Base-by-base conservation (phyloP, 495 filamentous ascomycete genomes). In the Penicillium maclennaniae region DNA sequence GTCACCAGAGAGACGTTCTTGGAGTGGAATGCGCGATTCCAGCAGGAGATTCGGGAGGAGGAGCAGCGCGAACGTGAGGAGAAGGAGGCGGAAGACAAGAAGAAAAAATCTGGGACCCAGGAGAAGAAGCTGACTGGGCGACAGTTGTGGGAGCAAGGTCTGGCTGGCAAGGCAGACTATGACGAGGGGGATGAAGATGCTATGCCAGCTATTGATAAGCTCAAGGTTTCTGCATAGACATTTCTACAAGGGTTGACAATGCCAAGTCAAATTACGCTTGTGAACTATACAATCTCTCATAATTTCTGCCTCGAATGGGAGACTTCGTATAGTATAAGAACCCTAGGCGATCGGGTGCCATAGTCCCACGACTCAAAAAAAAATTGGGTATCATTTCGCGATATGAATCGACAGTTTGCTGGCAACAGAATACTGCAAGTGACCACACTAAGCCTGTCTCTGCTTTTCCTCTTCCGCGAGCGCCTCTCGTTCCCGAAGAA, bases 1-100 rank as follows among this genome's bases (percentile, higher is more conserved):
- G 93, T 99, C 3, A 97, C 83, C 34, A 71, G 79, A 19, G 90
- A 95, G 73, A 87, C 84, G 4, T 99, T 97, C 61, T 62, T 87
- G 54, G 79, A 77, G 56, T 97, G 95, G 95, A 74, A 87, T 53
- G 82, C 85, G 23, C 73, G 62, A n/a, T 99, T 97, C 59, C 68
- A 82, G 59, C 76, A 77, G 65, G 92, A 97, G 71, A 80, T 87
- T 77, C 85, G 87, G 66, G 91, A 91, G 44, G 73, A 77, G 58
- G 79, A 83, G 59, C 68, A 71, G 60, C 78, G 72, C 59, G 69
- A 80, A 69, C 75, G 80, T 56, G 87, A 87, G 60, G 89, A 90
- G 65, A 79, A 80, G 64, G 84, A 87, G 59, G 84, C 81, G 4
- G 89, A 89, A 54, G 79, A 89, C 59, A 91, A 87, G 78, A 89